Evolutionary conservation across 805 yeast species (phyloP), one percentile per base, ranked within the genome.

Genomic region (Ogataea nitratoaversa): DNA sequence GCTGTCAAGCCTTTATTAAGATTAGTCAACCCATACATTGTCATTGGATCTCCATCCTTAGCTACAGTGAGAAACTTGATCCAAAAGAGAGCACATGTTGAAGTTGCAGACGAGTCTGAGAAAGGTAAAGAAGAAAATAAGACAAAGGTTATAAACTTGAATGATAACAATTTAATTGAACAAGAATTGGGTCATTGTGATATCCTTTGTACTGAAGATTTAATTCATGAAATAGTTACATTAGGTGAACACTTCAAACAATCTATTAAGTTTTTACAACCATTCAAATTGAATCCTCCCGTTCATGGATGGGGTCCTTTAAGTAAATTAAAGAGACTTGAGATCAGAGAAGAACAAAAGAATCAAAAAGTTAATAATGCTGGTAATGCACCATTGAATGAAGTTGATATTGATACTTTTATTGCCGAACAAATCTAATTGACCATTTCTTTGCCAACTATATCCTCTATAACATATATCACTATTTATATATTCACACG

Each of bases 151-250:
- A 62, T 73, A 30, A 73, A 78, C 43, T 65, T 85, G 52, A 85
- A 84, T 60, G 88, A 82, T 62, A 85, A 85, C 67, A 80, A 78
- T 52, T 63, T 79, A 30, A 81, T 85, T 38, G 95, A 85, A 65
- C 89, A 84, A 53, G 67, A 70, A 53, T 70, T 85, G 46, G 82
- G 82, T 30, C 84, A 82, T 8, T 66, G 69, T 40, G 89, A 91
- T 22, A 67, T 82, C 44, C 78, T 85, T 47, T 85, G 95, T 76
- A 74, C 83, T 16, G 93, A 85, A 66, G 95, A 85, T 63, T 70
- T 85, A 41, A 76, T 85, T 40, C 87, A 81, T 56, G 91, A 84
- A 63, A 70, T 85, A 39, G 70, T 68, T 17, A 60, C 79, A 14
- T 54, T 83, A 50, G 84, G 88, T 16, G 86, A 78, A 19, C 65